These are phyloP conservation scores for Xylaria sp. DNA, from an alignment of 2,329 filamentous ascomycete species.

Conservation along the genomic window DNA sequence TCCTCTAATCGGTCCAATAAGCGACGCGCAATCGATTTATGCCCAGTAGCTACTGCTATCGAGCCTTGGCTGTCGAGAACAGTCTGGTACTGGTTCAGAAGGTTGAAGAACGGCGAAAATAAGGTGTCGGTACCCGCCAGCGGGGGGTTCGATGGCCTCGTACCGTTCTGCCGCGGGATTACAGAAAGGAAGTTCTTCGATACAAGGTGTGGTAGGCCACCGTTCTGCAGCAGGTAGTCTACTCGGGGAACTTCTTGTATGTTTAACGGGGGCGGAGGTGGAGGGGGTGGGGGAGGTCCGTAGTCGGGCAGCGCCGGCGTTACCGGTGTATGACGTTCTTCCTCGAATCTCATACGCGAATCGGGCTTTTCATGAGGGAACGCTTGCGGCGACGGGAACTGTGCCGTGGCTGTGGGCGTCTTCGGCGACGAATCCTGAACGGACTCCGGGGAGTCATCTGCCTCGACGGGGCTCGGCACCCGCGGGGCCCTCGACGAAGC, in stretches of 20 bases:
- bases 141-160: conserved; percentile 64
- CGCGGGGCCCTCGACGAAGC: conserved; percentile 35
- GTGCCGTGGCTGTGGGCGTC: conserved; percentile 60
- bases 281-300: conserved; percentile 54
- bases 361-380: conserved; percentile 45
- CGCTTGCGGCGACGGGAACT: conserved; percentile 50
- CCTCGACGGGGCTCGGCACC: conserved; percentile 42
- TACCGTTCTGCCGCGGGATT: conserved; percentile 59
- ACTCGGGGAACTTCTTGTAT: conserved; percentile 76
- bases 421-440: conserved; percentile 59
- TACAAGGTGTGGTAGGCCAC: conserved; percentile 72
- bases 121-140: conserved; percentile 70
- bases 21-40: conserved; percentile 88
- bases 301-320: conserved; percentile 45
- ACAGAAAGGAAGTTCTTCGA: conserved; percentile 74
- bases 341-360: conserved; percentile 39
- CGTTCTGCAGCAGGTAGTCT: conserved; percentile 89
- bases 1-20: conserved; percentile 89
- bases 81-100: conserved; percentile 82
- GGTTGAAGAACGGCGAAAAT: conserved; percentile 79
- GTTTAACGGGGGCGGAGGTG: conserved; percentile 76
- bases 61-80: conserved; percentile 86
- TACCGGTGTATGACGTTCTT: conserved; percentile 44
- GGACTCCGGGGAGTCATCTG: conserved; percentile 54
- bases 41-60: conserved; percentile 91